A percentile compares a stretch with the other conserved stretches of the same genome.
phyloP scores from a whole-genome alignment of 1,284 basidiomycete genomes.

The Hypsizygus ulmarius region DNA sequence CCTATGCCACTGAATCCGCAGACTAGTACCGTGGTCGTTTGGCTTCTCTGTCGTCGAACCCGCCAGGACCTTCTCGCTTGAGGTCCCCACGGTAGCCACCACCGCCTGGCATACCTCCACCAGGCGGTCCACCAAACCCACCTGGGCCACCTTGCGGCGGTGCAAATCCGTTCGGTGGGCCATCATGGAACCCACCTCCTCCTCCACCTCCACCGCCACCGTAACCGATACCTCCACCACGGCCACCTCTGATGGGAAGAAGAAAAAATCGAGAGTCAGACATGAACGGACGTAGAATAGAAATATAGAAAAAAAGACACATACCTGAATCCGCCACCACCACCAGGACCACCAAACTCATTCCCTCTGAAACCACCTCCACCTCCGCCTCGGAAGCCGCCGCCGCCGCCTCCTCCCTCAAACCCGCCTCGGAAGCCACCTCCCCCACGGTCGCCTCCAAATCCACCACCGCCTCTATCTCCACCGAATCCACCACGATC shows the following conservation, averaged over 20 bases:
- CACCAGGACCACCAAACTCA: constrained; percentile 28
- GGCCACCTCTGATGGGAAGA: constrained; percentile 49
- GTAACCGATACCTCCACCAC: constrained; percentile 72
- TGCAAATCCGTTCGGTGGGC: constrained; percentile 54
- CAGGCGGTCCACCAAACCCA: constrained; percentile 47
- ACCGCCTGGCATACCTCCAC: constrained; percentile 34
- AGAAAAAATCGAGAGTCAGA: background rate
- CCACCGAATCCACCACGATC: constrained; percentile 31
- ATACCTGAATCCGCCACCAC: constrained; percentile 50
- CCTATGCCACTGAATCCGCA: constrained; percentile 7
- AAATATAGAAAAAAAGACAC: background rate
- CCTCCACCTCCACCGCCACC: constrained; percentile 52
- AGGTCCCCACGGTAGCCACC: constrained; percentile 61
- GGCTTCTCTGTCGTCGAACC: constrained; percentile 75
- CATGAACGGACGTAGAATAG: background rate
- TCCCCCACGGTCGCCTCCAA: constrained; percentile 29
- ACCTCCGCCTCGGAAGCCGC: constrained; percentile 21
- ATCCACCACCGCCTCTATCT: constrained; percentile 30
- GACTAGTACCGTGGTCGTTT: constrained; percentile 79
- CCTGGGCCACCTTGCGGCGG: constrained; percentile 48
- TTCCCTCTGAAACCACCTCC: constrained; percentile 26
- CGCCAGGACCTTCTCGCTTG: constrained; percentile 68
- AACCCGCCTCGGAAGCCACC: constrained; percentile 34
- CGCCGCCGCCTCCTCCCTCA: constrained; percentile 24
- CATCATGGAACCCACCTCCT: constrained; percentile 59